Evolutionary conservation across 108 stramenopile species (phyloP).

Genomic region (Mediolabrus comicus): DNA sequence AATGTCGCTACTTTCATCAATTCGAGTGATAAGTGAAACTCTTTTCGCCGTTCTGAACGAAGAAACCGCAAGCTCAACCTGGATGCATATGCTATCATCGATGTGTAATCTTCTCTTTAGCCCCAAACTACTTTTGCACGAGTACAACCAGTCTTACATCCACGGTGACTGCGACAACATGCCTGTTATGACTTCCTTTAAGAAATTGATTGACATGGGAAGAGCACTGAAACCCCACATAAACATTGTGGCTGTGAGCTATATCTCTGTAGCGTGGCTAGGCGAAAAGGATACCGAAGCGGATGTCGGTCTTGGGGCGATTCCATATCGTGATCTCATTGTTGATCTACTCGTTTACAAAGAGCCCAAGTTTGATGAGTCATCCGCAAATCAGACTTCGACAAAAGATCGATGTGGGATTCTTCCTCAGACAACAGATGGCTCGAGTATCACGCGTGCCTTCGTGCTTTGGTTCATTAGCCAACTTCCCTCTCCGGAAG

Average conservation of each 20-base stretch:
- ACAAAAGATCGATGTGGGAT: slow-evolving; percentile 10
- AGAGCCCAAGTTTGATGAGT: slow-evolving; percentile 64
- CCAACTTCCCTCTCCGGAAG: slow-evolving; percentile 53
- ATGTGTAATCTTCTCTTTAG: slow-evolving; percentile 71
- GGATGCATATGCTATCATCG: slow-evolving; percentile 72
- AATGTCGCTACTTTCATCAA: slow-evolving; percentile 27
- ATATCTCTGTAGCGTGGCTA: slow-evolving; percentile 68
- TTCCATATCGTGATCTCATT: slow-evolving; percentile 75
- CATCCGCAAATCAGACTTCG: slow-evolving; percentile 45
- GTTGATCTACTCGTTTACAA: slow-evolving; percentile 76
- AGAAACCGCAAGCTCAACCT: slow-evolving; percentile 36
- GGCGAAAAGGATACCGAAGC: slow-evolving; percentile 20
- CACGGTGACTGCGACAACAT: slow-evolving; percentile 16
- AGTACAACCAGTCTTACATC: slow-evolving; percentile 43
- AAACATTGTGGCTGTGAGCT: slow-evolving; percentile 49
- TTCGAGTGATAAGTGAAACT: slow-evolving; percentile 47
- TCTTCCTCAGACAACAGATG: slow-evolving; percentile 46
- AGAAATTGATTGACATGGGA: slow-evolving; percentile 57
- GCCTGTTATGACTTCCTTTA: slow-evolving; percentile 70
- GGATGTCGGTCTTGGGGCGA: slow-evolving; percentile 59
- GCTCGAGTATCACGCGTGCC: slow-evolving; percentile 59
- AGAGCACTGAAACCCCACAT: slow-evolving; percentile 64
- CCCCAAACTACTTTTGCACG: slow-evolving; percentile 52
- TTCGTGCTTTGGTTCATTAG: slow-evolving; percentile 73
- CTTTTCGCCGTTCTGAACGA: slow-evolving; percentile 65